Base-by-base conservation (phyloP, 495 filamentous ascomycete genomes). In the Glonium stellatum region DNA sequence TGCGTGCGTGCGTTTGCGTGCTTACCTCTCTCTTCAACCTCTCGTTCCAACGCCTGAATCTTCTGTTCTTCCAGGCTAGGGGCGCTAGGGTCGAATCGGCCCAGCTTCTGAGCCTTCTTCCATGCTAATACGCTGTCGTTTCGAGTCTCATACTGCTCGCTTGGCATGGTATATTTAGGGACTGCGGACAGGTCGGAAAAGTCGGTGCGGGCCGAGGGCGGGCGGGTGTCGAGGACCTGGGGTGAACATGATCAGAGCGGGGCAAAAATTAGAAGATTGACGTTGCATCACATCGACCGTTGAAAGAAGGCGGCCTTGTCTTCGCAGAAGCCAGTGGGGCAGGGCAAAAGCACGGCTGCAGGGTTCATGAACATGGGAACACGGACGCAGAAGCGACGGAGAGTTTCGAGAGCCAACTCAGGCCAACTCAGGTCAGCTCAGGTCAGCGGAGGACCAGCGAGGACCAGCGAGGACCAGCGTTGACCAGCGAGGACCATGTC, bases 71-170 rank as follows among this genome's bases (percentile, higher is more conserved):
- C 83, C 22, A 71, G 59, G 52, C 46, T 66, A 19, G 87, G 84
- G 5, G 91, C 88, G 65, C 82, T 80, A 2, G 93, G 93, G 70
- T 97, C 91, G 74, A 98, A 98, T 31, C 93, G 90, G 39, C 93
- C 93, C 22, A 98, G 80, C 67, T 95, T 89, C 66, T 96, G 84
- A 21, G 84, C 79, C 73, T 87, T 89, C 77, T 98, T 98, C 89
- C 89, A 97, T 10, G 90, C 88, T 42, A 96, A 80, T 15, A 98
- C 93, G 23, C 87, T 91, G 74, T 95, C 87, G 25, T 84, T 75
- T 57, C 89, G 89, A 56, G 82, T 81, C 67, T 88, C 88, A 76
- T 98, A 98, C 57, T 89, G 84, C 19, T 86, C 82, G 31, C 79
- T 74, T 19, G 91, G 89, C 73, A 98, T 84, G 59, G 83, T 82